Evolutionary conservation across 768 basidiomycete genomes (phyloP), one percentile per base, ranked within the genome.

Genomic region (Mycena indigotica): DNA sequence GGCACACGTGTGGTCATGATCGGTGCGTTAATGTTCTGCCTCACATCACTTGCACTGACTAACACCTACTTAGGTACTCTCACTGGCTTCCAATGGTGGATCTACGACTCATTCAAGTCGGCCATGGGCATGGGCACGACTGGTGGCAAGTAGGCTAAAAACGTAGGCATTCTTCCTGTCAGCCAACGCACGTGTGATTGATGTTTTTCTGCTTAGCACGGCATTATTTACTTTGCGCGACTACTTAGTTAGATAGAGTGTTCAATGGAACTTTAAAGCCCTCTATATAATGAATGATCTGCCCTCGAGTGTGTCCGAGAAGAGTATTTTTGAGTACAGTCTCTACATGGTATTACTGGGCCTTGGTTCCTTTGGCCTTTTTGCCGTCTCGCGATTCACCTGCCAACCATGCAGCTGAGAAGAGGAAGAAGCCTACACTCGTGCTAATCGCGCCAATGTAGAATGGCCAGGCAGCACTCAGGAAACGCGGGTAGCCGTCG

Each of bases 391-490:
- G 79, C n/a, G 83, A 83, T 50, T 93, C 93, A 21, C 90, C 93
- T 16, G 88, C 86, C 32, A 97, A 76, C 93, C 95, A 99, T 21
- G 96, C 68, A 0, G 85, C 84, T 12, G 88, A 87, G 73, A 99
- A 99, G 17, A 95, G 61, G 66, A 96, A 75, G 74, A 97, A 97
- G 0, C 84, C 93, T 2, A 85, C 71, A 64, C 89, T 89, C 0
- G 93, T 95, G 76, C 91, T 93, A 67, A 95, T 84, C 5, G 95
- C 93, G 30, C 95, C 92, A 0, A 80, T 78, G 64, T 99, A 99
- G 70, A 96, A 99, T 0, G 97, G 96, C 91, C 90, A 94, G 5
- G 97, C 97, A 2, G 94, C 94, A 45, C 86, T 88, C 65, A 99
- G 81, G 84, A 97, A 99, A 25, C 97, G 86, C 3, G 94, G 93